Evolutionary conservation across 1,284 basidiomycete genomes (phyloP).

Genomic region (Puccinia novopanici): DNA sequence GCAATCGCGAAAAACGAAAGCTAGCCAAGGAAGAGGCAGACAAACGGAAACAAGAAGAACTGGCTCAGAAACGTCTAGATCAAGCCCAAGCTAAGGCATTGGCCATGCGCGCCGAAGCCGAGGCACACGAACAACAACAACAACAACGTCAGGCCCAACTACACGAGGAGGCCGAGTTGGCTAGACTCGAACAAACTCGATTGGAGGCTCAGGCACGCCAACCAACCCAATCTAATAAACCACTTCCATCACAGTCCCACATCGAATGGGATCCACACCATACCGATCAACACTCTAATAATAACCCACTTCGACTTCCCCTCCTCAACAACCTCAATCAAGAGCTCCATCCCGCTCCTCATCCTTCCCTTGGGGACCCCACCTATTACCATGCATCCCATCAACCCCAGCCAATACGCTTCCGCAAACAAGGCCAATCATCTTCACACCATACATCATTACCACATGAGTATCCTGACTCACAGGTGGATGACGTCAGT

Average conservation of each 20-base stretch:
- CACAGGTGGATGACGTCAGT: slow-evolving; percentile 2
- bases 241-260: background rate
- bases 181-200: slow-evolving; percentile 23
- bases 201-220: background rate
- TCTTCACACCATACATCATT: background rate
- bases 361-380: background rate
- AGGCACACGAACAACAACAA: slow-evolving; percentile 39
- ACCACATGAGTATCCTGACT: background rate
- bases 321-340: background rate
- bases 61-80: slow-evolving; percentile 18
- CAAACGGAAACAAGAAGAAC: slow-evolving; percentile 33
- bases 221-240: background rate
- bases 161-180: slow-evolving; percentile 28
- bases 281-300: slow-evolving; percentile 1
- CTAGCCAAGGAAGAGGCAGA: slow-evolving; percentile 43
- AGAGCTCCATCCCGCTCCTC: background rate
- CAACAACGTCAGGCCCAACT: slow-evolving; percentile 36
- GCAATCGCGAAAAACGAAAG: slow-evolving; percentile 30
- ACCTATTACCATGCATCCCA: background rate
- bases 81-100: slow-evolving; percentile 16
- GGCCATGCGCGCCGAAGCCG: slow-evolving; percentile 18
- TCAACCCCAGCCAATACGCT: background rate
- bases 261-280: background rate
- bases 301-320: background rate
- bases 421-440: background rate